Conservation (phyloP, 176 grass and related monocot species). For the Hsuehochloa calcarea region DNA sequence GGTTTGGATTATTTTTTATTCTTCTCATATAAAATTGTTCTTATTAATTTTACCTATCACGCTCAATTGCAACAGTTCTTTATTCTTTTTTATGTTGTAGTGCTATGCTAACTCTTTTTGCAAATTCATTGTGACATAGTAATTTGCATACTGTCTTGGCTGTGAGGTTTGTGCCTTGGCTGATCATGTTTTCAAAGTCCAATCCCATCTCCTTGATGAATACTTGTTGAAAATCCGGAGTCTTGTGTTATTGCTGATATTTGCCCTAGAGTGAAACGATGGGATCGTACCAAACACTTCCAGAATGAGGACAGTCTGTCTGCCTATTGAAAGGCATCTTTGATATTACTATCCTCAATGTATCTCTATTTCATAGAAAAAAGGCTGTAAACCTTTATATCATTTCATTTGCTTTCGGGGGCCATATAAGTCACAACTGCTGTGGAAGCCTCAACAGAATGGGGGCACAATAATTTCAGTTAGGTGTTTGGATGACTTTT, state of each 20-base stretch:
- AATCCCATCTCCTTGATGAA: constrained; percentile 17
- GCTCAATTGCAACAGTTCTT: neutral
- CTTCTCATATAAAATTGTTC: constrained; percentile 26
- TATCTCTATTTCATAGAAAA: constrained; percentile 15
- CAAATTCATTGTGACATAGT: neutral
- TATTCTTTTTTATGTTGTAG: constrained; percentile 27
- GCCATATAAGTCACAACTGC: neutral
- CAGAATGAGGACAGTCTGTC: neutral
- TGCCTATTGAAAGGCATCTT: neutral
- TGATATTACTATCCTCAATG: neutral
- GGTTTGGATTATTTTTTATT: constrained; percentile 39
- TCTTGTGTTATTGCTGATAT: neutral
- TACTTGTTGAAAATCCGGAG: neutral
- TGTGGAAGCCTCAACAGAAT: neutral
- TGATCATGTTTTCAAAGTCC: constrained; percentile 19
- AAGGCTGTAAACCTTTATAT: neutral
- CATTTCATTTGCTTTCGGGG: neutral
- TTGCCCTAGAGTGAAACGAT: neutral
- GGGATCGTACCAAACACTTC: neutral
- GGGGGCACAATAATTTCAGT: neutral
- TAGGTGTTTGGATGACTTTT: neutral
- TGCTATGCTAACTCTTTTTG: constrained; percentile 4
- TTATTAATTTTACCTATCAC: constrained; percentile 11
- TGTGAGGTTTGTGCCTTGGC: constrained; percentile 16
- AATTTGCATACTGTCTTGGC: constrained; percentile 24